These are phyloP conservation scores for Dendrocalamus sinicus DNA, from an alignment of 176 grass and related monocot species.

Conservation along the genomic window DNA sequence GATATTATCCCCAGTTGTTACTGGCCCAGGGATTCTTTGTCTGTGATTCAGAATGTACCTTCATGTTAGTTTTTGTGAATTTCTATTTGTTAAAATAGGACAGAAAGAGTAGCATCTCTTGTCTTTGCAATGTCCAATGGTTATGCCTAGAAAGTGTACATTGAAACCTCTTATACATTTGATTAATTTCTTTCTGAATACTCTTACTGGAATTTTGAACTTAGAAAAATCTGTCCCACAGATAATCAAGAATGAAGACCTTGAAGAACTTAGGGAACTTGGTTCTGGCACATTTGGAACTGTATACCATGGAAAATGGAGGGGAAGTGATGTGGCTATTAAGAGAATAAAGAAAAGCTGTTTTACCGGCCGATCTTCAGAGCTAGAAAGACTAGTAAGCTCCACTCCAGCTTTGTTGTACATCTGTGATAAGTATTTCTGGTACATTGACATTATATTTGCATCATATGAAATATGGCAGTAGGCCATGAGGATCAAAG, in stretches of 20 bases:
- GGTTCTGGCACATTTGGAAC: slow-evolving; percentile 98
- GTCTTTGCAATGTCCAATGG: not conserved
- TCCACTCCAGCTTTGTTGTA: not conserved
- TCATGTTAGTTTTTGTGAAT: slow-evolving; percentile 25
- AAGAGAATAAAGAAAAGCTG: slow-evolving; percentile 99
- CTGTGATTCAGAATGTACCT: not conserved
- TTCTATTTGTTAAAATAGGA: slow-evolving; percentile 26
- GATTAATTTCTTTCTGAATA: slow-evolving; percentile 26
- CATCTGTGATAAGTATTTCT: not conserved
- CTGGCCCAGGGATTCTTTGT: not conserved
- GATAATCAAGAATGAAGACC: slow-evolving; percentile 97
- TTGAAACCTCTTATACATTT: slow-evolving; percentile 27
- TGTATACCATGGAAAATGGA: slow-evolving; percentile 99
- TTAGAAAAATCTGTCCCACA: slow-evolving; percentile 33
- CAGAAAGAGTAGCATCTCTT: slow-evolving; percentile 3
- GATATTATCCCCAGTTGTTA: not conserved
- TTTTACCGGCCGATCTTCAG: slow-evolving; percentile 87
- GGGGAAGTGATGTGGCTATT: slow-evolving; percentile 97
- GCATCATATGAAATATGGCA: slow-evolving; percentile 3
- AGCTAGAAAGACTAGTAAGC: slow-evolving; percentile 93
- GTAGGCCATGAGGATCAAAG: slow-evolving; percentile 12
- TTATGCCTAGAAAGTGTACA: slow-evolving; percentile 1
- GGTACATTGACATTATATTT: slow-evolving; percentile 25
- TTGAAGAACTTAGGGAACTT: slow-evolving; percentile 94
- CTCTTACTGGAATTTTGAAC: slow-evolving; percentile 21